phyloP scores from a whole-genome alignment of 176 grass and related monocot species.

The Echinochloa phyllopogon region DNA sequence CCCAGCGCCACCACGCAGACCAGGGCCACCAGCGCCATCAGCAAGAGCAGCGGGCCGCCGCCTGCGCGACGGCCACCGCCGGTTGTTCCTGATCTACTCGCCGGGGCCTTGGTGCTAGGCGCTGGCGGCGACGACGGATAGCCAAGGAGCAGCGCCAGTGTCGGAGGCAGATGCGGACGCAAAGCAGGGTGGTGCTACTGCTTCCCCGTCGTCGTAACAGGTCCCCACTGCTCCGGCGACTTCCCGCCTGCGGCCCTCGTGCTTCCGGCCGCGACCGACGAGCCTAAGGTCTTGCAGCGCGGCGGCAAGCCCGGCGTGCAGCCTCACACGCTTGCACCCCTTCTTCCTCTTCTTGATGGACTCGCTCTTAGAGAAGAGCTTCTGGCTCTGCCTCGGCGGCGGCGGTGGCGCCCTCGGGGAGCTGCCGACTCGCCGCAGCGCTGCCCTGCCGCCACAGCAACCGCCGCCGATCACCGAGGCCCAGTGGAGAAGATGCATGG shows the following conservation, averaged over 20 bases:
- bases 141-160: too few relatives aligned
- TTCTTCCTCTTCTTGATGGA: constrained; percentile 41
- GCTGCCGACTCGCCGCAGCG: constrained; percentile 26
- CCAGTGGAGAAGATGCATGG: constrained; percentile 13
- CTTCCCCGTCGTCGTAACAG: too few relatives aligned
- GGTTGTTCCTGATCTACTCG: not conserved
- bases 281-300: constrained; percentile 41
- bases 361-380: constrained; percentile 17
- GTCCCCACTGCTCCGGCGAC: too few relatives aligned
- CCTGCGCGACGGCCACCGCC: not conserved
- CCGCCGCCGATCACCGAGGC: not conserved
- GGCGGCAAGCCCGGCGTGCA: constrained; percentile 41
- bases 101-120: too few relatives aligned
- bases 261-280: not conserved
- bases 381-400: not conserved
- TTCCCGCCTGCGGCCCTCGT: too few relatives aligned
- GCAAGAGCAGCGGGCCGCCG: not conserved
- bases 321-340: constrained; percentile 3
- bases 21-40: constrained; percentile 40
- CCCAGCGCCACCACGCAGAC: constrained; percentile 58
- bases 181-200: too few relatives aligned
- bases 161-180: too few relatives aligned
- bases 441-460: not conserved
- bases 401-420: not conserved
- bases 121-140: not conserved